A percentile compares a stretch with the other conserved stretches of the same genome.
Conservation (phyloP, 352 stramenopile species). For the Globisporangium nagaii region DNA sequence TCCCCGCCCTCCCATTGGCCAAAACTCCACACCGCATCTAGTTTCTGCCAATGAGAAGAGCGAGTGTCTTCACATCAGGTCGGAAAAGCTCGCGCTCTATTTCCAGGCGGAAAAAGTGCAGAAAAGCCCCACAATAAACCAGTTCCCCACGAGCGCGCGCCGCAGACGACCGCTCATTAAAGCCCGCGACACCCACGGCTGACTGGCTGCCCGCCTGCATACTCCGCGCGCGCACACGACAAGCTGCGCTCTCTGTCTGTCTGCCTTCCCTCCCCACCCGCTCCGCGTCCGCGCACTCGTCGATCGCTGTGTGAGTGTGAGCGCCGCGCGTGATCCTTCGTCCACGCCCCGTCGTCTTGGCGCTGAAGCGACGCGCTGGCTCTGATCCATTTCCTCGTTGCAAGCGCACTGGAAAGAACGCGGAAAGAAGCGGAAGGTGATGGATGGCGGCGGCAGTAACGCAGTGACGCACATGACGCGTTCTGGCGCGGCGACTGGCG, state of each 20-base stretch:
- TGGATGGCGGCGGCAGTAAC: neutral
- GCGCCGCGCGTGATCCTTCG: too few species aligned
- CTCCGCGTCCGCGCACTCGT: too few species aligned
- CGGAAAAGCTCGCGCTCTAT: slow-evolving; percentile 2
- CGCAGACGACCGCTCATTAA: too few species aligned
- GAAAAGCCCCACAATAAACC: slow-evolving; percentile 22
- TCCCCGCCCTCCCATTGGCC: neutral
- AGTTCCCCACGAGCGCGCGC: too few species aligned
- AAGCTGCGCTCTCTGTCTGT: too few species aligned
- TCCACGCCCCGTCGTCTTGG: too few species aligned
- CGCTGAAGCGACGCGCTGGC: neutral
- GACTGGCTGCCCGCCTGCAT: too few species aligned
- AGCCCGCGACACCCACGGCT: too few species aligned
- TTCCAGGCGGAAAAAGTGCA: slow-evolving; percentile 25
- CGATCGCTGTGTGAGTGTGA: too few species aligned
- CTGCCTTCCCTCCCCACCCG: too few species aligned
- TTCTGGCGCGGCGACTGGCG: neutral
- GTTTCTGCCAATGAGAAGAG: neutral
- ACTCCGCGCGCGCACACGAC: too few species aligned
- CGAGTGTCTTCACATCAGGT: neutral
- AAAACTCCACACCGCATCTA: neutral
- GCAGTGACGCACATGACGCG: neutral
- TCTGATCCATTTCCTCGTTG: neutral
- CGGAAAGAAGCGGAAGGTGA: neutral
- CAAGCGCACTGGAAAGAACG: neutral